These are phyloP conservation scores for Aegilops tauschii DNA, from an alignment of 176 grass and related monocot species.

Conservation along the genomic window DNA sequence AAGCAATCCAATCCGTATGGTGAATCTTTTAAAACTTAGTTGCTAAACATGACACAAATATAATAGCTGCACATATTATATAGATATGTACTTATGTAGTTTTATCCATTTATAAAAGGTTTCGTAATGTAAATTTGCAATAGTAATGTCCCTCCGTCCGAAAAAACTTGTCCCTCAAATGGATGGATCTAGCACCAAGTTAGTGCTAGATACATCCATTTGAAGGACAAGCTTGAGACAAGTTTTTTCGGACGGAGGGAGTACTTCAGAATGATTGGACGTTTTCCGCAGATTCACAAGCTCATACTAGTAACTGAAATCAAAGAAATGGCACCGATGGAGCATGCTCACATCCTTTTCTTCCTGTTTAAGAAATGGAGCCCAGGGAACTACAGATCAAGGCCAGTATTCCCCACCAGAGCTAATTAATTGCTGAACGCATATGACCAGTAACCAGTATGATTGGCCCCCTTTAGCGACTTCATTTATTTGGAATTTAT, in stretches of 20 bases:
- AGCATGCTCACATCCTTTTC: not conserved
- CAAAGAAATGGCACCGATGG: not conserved
- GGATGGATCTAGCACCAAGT: too few species aligned
- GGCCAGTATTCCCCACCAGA: not conserved
- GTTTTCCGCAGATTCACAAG: not conserved
- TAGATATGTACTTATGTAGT: not conserved
- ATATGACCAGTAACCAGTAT: conserved; percentile 3
- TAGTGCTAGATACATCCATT: too few species aligned
- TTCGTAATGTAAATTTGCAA: not conserved
- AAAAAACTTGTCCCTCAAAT: too few species aligned
- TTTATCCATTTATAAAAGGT: not conserved
- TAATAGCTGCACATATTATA: conserved; percentile 12
- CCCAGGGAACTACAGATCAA: conserved; percentile 26
- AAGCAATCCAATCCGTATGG: not conserved
- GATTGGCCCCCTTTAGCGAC: not conserved
- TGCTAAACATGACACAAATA: conserved; percentile 10
- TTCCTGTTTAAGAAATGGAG: conserved; percentile 22
- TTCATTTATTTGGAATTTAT: conserved; percentile 17
- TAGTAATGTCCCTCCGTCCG: not conserved
- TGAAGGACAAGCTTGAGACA: too few species aligned
- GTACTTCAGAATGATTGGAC: not conserved
- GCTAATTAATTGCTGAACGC: conserved; percentile 17
- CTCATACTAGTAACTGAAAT: not conserved
- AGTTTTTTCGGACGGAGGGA: not conserved
- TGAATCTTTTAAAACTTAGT: conserved; percentile 1